phyloP scores from a whole-genome alignment of 2,329 filamentous ascomycete genomes.

The Diaporthe caulivora region DNA sequence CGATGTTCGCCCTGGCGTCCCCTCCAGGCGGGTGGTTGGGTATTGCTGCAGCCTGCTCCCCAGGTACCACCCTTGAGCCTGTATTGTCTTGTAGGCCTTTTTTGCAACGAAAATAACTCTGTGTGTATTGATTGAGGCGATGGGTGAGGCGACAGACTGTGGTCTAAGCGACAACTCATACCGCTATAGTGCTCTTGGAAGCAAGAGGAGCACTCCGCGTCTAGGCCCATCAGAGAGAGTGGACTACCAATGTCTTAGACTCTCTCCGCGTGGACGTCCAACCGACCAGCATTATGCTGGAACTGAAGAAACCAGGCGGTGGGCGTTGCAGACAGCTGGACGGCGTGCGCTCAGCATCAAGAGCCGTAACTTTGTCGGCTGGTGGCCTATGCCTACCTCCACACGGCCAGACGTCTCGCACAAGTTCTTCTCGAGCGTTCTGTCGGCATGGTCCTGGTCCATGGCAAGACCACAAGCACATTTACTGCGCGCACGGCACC shows the following conservation, averaged over 20 bases:
- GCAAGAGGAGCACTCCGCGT: neutral
- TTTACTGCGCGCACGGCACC: neutral
- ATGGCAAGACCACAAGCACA: neutral
- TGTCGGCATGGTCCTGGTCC: neutral
- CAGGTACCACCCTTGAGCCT: constrained; percentile 10
- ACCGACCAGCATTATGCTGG: neutral
- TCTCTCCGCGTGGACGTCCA: neutral
- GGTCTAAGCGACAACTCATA: neutral
- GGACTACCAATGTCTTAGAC: neutral
- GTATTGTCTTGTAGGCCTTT: neutral
- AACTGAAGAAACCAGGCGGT: neutral
- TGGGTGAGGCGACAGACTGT: neutral
- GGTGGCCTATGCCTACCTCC: neutral
- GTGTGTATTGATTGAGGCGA: neutral
- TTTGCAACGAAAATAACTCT: neutral
- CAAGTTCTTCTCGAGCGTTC: neutral
- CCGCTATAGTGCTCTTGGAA: too few species aligned
- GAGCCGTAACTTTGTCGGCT: neutral
- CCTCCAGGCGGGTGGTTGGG: neutral
- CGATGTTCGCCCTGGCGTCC: neutral
- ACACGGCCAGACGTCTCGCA: neutral
- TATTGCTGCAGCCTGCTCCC: neutral
- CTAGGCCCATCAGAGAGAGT: neutral
- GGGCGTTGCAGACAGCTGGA: neutral
- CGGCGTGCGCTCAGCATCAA: neutral